phyloP scores from a whole-genome alignment of 208 protist species.

The Leishmania lainsoni region DNA sequence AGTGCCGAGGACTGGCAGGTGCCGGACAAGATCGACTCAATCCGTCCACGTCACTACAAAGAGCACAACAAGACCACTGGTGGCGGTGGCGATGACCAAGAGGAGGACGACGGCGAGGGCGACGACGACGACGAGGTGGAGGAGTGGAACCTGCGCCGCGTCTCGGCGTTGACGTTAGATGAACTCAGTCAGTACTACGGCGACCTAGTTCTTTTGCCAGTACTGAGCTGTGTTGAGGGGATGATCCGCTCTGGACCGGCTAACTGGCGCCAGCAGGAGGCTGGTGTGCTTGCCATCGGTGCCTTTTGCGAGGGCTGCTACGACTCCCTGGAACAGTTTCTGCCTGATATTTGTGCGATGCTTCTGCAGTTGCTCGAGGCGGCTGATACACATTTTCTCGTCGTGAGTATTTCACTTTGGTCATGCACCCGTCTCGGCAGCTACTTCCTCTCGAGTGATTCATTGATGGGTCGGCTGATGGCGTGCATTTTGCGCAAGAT shows the following conservation, averaged over 20 bases:
- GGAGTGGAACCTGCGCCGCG: slow-evolving; percentile 93
- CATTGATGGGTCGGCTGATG: slow-evolving; percentile 47
- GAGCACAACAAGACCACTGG: slow-evolving; percentile 20
- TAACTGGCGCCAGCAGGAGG: slow-evolving; percentile 86
- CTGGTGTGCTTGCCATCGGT: slow-evolving; percentile 91
- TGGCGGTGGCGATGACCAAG: slow-evolving; percentile 52
- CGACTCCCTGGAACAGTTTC: slow-evolving; percentile 74
- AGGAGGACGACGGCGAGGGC: slow-evolving; percentile 48
- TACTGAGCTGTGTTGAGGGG: slow-evolving; percentile 79
- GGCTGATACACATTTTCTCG: slow-evolving; percentile 80
- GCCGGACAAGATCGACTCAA: slow-evolving; percentile 83
- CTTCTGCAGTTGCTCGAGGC: slow-evolving; percentile 78
- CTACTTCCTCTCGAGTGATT: slow-evolving; percentile 50
- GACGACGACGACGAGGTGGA: slow-evolving; percentile 88
- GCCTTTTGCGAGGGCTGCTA: slow-evolving; percentile 92
- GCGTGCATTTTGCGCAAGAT: slow-evolving; percentile 65
- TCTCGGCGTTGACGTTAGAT: slow-evolving; percentile 87
- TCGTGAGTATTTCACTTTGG: slow-evolving; percentile 92
- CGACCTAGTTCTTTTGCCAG: slow-evolving; percentile 69
- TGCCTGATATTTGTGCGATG: slow-evolving; percentile 71
- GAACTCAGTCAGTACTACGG: slow-evolving; percentile 84
- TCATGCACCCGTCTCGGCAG: slow-evolving; percentile 72
- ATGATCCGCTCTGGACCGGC: slow-evolving; percentile 63
- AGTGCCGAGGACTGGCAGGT: slow-evolving; percentile 79
- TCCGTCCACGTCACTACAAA: slow-evolving; percentile 84